phyloP scores from a whole-genome alignment of 2,329 filamentous ascomycete genomes.

The Cordyceps cateniannulata region DNA sequence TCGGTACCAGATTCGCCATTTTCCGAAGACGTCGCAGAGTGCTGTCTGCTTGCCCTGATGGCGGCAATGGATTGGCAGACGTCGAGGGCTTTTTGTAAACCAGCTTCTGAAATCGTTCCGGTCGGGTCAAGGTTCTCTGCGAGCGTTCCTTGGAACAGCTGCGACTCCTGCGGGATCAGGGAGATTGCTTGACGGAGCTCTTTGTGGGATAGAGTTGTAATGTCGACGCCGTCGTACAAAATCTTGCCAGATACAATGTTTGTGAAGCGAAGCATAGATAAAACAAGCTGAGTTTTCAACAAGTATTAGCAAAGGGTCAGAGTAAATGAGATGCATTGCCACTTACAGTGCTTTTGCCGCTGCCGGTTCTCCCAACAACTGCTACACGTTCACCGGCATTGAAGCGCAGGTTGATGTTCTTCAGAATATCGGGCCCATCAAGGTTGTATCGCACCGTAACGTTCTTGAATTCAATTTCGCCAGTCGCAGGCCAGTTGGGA shows the following conservation, averaged over 20 bases:
- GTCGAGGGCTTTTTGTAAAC: constrained; percentile 52
- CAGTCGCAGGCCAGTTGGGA: constrained; percentile 37
- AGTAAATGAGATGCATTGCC: no score
- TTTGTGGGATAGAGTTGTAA: constrained; percentile 41
- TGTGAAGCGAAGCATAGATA: constrained; percentile 51
- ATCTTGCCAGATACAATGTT: constrained; percentile 45
- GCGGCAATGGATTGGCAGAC: constrained; percentile 55
- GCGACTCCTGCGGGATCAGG: constrained; percentile 53
- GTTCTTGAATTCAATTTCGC: constrained; percentile 43
- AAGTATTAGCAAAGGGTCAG: not conserved
- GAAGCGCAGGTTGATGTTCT: constrained; percentile 43
- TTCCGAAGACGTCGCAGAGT: constrained; percentile 21
- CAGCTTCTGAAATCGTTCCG: constrained; percentile 43
- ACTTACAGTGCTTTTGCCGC: constrained; percentile 73
- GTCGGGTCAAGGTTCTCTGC: constrained; percentile 59
- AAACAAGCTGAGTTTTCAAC: constrained; percentile 31
- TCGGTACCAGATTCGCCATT: constrained; percentile 13
- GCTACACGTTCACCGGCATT: constrained; percentile 68
- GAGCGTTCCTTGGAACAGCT: constrained; percentile 49
- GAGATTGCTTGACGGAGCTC: constrained; percentile 48
- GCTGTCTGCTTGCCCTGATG: constrained; percentile 34
- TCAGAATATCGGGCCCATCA: constrained; percentile 42
- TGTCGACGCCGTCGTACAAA: constrained; percentile 49
- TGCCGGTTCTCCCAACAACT: constrained; percentile 73
- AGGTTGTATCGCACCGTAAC: constrained; percentile 43